Base-by-base conservation (phyloP, 768 basidiomycete species). In the Cytidiella melzeri region DNA sequence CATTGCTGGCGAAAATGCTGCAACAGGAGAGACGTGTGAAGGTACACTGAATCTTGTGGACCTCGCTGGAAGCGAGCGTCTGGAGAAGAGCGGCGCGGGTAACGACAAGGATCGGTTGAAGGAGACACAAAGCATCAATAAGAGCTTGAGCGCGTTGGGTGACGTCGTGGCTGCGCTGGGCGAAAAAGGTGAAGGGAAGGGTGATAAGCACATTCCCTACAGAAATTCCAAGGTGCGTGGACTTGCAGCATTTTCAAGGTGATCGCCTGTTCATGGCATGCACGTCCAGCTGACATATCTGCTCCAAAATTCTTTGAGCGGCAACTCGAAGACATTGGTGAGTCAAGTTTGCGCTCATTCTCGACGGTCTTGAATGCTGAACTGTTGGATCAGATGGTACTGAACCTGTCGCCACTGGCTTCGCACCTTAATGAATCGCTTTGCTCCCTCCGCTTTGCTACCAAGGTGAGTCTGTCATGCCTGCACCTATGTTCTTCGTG, bases 121-220 rank as follows among this genome's bases (percentile, higher is more conserved):
- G 65, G 92, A 95, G 73, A 95, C 92, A 50, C 91, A 93, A 72
- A 89, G 73, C 62, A 96, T 96, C 63, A 95, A 95, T 62, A 84
- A 80, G 71, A 91, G 87, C 67, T 69, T 97, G 66, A 94, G 91
- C 64, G 91, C 92, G 30, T 69, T 96, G 5, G 92, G 92, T 23
- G 93, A 96, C 66, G 93, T 96, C 37, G 91, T 96, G 60, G 87
- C 90, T 41, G 92, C 92, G 13, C 74, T 95, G 20, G 89, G 91
- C 1, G 84, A 85, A 70, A 84, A 80, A 60, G 80, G 80, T 2
- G 83, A 81, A 48, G 71, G 66, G 2, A 79, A 73, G 69, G 77
- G 71, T 50, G 83, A 83, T 45, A 88, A 87, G 61, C 93, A 95
- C 68, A 90, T 96, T 45, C 92, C 92, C 21, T 95, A 95, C 68